Conservation (phyloP, 192 early-diverging fungal species). For the Backusella sp. region DNA sequence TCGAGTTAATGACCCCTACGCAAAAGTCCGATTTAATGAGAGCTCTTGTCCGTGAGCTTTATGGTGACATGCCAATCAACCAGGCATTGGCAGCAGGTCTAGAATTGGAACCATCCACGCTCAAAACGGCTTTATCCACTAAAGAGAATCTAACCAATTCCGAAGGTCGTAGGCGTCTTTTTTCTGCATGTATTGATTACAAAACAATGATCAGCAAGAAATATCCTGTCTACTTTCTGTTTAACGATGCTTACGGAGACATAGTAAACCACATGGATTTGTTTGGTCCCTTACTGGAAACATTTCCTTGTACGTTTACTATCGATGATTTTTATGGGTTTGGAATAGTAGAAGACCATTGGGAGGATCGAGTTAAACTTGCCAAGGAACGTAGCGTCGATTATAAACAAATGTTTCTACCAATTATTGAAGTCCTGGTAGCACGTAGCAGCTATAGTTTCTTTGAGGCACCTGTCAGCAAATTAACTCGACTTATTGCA, state of each 20-base stretch:
- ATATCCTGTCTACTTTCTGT: constrained; percentile 21
- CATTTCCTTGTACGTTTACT: constrained; percentile 25
- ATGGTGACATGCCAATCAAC: constrained; percentile 30
- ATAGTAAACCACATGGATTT: background rate
- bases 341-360: background rate
- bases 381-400: background rate
- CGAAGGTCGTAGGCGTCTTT: background rate
- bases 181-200: constrained; percentile 24
- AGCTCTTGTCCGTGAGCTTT: constrained; percentile 15
- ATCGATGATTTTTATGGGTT: constrained; percentile 9
- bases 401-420: constrained; percentile 9
- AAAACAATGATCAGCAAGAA: background rate
- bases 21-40: background rate
- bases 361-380: background rate
- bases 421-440: constrained; percentile 23
- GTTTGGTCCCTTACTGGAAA: constrained; percentile 16
- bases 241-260: constrained; percentile 11
- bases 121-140: background rate
- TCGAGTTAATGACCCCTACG: constrained; percentile 5
- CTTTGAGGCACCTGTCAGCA: constrained; percentile 25
- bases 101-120: background rate
- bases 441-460: constrained; percentile 23
- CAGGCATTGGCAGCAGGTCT: constrained; percentile 20
- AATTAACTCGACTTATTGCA: constrained; percentile 15
- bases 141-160: background rate